Evolutionary conservation across 192 early-diverging fungal genomes (phyloP).

Genomic region (Jimgerdemannia lactiflua): DNA sequence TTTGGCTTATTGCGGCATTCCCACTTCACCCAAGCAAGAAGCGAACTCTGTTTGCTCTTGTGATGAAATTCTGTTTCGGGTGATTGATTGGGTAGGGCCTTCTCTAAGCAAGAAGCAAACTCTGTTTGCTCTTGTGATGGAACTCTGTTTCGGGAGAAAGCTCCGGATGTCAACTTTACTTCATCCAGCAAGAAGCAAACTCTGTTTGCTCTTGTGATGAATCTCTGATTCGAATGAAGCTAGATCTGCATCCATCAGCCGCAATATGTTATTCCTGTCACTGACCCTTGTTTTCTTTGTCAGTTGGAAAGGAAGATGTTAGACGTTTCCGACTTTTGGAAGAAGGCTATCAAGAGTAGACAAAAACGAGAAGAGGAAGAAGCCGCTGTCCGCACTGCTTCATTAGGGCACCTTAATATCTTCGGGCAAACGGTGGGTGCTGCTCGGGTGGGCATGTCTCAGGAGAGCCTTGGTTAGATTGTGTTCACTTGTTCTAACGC

Average conservation of each 20-base stretch:
- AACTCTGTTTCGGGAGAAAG: no score
- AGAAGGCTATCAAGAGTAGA: neutral
- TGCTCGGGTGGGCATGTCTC: conserved; percentile 9
- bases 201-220: conserved; percentile 12
- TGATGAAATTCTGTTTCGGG: no score
- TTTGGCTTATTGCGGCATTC: no score
- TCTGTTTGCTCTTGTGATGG: no score
- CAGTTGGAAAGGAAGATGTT: conserved; percentile 5
- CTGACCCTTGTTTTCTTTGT: conserved; percentile 6
- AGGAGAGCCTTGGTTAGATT: conserved; percentile 2
- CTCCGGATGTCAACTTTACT: neutral
- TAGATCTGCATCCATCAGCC: conserved; percentile 1
- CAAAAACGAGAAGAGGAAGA: conserved; percentile 12
- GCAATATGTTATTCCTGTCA: neutral
- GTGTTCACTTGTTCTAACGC: conserved; percentile 15
- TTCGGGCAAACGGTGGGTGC: conserved; percentile 7
- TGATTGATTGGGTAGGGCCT: no score
- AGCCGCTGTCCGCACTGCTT: conserved; percentile 8
- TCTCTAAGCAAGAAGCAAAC: neutral
- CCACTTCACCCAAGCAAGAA: neutral
- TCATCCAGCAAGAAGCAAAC: neutral
- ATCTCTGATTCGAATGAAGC: conserved; percentile 11
- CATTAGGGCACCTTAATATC: conserved; percentile 15
- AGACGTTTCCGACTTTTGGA: conserved; percentile 16
- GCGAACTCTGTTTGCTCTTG: no score